Evolutionary conservation across 352 stramenopile species (phyloP), one percentile per base, ranked within the genome.

Genomic region (Phytophthora ohioensis): DNA sequence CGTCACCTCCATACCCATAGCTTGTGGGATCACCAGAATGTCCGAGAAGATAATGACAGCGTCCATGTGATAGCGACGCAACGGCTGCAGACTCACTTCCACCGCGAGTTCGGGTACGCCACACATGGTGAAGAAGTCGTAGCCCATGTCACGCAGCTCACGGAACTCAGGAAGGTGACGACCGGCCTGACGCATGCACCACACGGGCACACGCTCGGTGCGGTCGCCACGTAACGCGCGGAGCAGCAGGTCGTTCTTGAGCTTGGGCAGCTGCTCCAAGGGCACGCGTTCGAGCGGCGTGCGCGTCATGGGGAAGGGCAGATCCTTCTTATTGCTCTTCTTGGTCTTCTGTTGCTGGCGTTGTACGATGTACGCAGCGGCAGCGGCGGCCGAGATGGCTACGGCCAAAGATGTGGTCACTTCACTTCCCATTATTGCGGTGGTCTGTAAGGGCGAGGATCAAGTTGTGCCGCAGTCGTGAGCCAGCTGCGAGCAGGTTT

Each of bases 31-130:
- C n/a, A 99, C 97, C 21, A 99, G 80, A 78, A 99, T 99, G 73
- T 99, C 98, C 51, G 91, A 98, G 82, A 99, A 99, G 63, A 99
- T 95, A 79, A 99, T 99, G 31, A 98, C 96, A 2, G 98, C 98
- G 72, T 99, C 97, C 60, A 99, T 90, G 71, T 97, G 84, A 69
- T 96, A 97, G 54, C 88, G 86, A 31, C 97, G 86, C 60, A 99
- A 70, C 13, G 98, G 97, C 79, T 99, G 98, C 75, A 99, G 73
- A 63, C 97, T 99, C 67, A 99, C 98, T 91, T 99, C 97, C 17
- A 98, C 95, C 3, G 91, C 91, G 32, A 97, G 78, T 72, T 93
- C 81, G 0, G 90, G 90, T 30, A 94, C 86, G 42, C 84, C 78
- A 67, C 90, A 97, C 88, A 97, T 95, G 9, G 88, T 96, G 76